A percentile compares a stretch with the other conserved stretches of the same genome.
These are phyloP conservation scores for Mycosphaerella sp. DNA, from an alignment of 2,329 filamentous ascomycete species.

Conservation along the genomic window DNA sequence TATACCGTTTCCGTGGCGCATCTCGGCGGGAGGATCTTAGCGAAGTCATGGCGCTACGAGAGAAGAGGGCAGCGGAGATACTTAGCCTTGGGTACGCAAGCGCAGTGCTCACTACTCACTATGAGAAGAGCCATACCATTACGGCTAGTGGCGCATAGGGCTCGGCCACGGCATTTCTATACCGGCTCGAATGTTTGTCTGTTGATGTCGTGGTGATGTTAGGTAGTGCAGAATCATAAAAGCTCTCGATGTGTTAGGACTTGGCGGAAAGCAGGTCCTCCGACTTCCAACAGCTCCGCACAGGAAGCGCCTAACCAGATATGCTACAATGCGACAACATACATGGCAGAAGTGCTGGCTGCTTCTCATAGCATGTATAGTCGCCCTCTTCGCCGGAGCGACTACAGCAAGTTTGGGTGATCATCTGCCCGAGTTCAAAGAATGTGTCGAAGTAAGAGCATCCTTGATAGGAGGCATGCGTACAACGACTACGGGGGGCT, in stretches of 20 bases:
- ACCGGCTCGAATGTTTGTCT: background rate
- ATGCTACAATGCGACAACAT: conserved; percentile 26
- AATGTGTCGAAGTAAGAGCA: conserved; percentile 68
- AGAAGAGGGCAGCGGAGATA: conserved; percentile 1
- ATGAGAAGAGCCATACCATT: background rate
- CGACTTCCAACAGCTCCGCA: conserved; percentile 2
- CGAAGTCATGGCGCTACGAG: conserved; percentile 13
- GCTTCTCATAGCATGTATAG: conserved; percentile 15
- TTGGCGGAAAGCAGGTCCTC: background rate
- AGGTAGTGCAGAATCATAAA: no score
- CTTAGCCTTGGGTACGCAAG: conserved; percentile 9
- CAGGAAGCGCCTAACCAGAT: conserved; percentile 16
- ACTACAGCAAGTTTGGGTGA: conserved; percentile 70
- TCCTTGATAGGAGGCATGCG: background rate
- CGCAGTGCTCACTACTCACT: conserved; percentile 3
- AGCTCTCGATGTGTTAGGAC: background rate
- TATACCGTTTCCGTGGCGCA: conserved; percentile 30
- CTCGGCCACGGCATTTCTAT: no score
- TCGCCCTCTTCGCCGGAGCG: conserved; percentile 15
- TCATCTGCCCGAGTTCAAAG: conserved; percentile 74
- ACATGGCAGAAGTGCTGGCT: conserved; percentile 20
- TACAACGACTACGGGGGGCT: background rate
- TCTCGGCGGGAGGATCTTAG: conserved; percentile 22
- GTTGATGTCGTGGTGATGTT: background rate
- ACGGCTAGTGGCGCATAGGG: no score